Evolutionary conservation across 139 green algal species (phyloP).

Genomic region (Tetraselmis chui): DNA sequence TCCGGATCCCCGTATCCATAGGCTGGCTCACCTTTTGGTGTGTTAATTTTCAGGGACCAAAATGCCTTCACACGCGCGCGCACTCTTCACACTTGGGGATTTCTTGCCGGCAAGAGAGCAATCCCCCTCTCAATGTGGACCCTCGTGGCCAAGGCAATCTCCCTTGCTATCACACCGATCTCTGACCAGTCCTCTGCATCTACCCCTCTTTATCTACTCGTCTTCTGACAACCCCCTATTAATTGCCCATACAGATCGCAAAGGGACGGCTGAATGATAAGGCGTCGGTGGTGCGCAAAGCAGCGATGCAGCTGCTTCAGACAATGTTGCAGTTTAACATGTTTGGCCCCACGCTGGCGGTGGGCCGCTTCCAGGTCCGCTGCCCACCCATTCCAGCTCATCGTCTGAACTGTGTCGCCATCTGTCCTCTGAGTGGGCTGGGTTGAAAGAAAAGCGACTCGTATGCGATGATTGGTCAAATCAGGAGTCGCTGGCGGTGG

Average conservation of each 20-base stretch:
- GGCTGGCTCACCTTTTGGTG: no score
- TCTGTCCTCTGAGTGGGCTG: neutral
- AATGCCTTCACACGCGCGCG: constrained; percentile 52
- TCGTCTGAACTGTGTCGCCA: no score
- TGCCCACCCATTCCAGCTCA: no score
- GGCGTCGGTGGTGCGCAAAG: constrained; percentile 58
- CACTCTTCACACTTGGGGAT: constrained; percentile 64
- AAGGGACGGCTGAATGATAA: constrained; percentile 77
- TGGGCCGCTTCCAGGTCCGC: constrained; percentile 22
- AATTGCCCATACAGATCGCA: constrained; percentile 3
- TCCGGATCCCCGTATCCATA: no score
- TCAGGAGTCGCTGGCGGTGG: neutral
- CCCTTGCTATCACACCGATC: no score
- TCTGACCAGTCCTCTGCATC: no score
- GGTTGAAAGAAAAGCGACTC: neutral
- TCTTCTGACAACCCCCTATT: no score
- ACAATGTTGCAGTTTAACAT: constrained; percentile 66
- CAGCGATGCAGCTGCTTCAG: constrained; percentile 63
- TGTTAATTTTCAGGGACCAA: constrained; percentile 44
- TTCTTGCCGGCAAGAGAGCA: constrained; percentile 50
- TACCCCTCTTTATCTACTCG: no score
- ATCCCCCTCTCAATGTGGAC: constrained; percentile 37
- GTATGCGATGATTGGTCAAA: no score
- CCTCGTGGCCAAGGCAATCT: neutral
- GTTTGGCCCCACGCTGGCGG: constrained; percentile 54